Evolutionary conservation across 306 rosid genomes (phyloP).

Genomic region (Acacia melanoxylon): DNA sequence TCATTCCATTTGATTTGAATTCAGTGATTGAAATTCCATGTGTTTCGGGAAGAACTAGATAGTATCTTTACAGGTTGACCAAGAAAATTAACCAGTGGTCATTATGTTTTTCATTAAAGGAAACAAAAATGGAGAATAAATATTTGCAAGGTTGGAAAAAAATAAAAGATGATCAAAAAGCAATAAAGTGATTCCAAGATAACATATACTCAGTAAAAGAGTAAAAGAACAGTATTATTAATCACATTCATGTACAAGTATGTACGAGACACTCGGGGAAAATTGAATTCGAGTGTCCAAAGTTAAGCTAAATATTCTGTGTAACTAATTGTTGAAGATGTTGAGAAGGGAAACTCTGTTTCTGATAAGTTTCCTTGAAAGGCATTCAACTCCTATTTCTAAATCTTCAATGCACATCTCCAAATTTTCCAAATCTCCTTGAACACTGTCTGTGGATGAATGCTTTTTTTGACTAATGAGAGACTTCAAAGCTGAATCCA

Average conservation of each 20-base stretch:
- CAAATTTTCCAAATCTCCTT: slow-evolving; percentile 5
- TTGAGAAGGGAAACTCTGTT: slow-evolving; percentile 40
- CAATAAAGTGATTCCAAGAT: neutral
- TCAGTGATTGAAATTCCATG: neutral
- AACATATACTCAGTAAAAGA: neutral
- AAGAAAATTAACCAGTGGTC: neutral
- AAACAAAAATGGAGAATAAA: no score
- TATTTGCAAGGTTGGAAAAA: neutral
- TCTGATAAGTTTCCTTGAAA: slow-evolving; percentile 24
- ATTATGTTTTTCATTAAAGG: neutral
- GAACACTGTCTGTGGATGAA: neutral
- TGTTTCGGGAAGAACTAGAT: neutral
- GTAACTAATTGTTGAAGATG: slow-evolving; percentile 26
- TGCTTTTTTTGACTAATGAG: neutral
- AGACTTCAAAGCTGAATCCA: neutral
- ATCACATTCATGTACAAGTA: slow-evolving; percentile 30
- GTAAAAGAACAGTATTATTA: neutral
- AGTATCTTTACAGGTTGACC: no score
- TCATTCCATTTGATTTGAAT: slow-evolving; percentile 2
- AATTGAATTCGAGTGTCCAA: neutral
- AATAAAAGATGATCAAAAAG: neutral
- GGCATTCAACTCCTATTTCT: slow-evolving; percentile 15
- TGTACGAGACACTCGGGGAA: neutral
- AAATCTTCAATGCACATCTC: slow-evolving; percentile 34
- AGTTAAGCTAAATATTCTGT: neutral